Conservation (phyloP, 2,329 filamentous ascomycete species). For the Blastomyces percursus region DNA sequence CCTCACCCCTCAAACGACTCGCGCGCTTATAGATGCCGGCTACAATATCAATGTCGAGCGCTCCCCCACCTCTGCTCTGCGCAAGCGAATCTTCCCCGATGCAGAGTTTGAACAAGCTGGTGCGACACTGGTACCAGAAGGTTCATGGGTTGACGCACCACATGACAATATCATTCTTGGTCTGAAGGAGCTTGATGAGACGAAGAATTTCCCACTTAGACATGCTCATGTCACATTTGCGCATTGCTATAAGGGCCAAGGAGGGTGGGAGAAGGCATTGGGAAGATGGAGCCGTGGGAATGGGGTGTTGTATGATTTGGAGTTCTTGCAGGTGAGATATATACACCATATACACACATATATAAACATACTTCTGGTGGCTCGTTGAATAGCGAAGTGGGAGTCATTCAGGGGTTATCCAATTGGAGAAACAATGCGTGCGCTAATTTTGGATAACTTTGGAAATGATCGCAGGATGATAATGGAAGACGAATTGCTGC, state of each 20-base stretch:
- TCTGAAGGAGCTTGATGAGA: slow-evolving; percentile 18
- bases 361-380: not conserved
- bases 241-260: slow-evolving; percentile 19
- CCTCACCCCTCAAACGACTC: slow-evolving; percentile 26
- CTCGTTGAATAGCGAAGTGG: not conserved
- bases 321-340: slow-evolving; percentile 16
- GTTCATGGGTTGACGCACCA: slow-evolving; percentile 31
- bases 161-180: slow-evolving; percentile 17
- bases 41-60: slow-evolving; percentile 33
- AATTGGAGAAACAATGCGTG: not conserved
- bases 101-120: slow-evolving; percentile 32
- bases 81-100: slow-evolving; percentile 29
- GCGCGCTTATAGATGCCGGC: slow-evolving; percentile 32
- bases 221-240: slow-evolving; percentile 19
- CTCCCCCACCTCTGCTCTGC: slow-evolving; percentile 18
- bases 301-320: slow-evolving; percentile 18
- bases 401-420: not conserved
- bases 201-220: slow-evolving; percentile 15
- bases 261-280: slow-evolving; percentile 17
- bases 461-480: slow-evolving; percentile 11
- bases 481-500: slow-evolving; percentile 15
- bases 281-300: slow-evolving; percentile 17
- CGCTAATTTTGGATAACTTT: not conserved
- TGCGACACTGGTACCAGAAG: slow-evolving; percentile 30
- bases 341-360: not conserved